Evolutionary conservation across 257 asterid genomes (phyloP), one percentile per base, ranked within the genome.

Genomic region (Solanum pinnatisectum): DNA sequence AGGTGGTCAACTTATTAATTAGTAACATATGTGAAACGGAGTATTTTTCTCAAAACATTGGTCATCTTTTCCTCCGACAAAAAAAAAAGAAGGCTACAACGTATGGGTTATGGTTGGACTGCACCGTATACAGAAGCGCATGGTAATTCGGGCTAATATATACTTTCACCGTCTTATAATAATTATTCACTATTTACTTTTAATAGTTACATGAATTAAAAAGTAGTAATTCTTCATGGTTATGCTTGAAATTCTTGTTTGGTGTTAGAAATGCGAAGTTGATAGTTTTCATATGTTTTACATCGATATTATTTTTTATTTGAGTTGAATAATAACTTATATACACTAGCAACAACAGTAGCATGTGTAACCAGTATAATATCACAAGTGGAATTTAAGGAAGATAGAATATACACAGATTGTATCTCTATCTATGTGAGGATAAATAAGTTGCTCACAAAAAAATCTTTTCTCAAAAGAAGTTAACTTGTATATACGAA

Each of bases 311-410:
- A 49, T 49, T 49, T 40, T 49, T 49, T 8, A 49, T 1, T 49
- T 49, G 22, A 49, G 60, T 5, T 49, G 22, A 49, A 49, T 15
- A 49, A 49, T 6, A 49, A 49, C 60, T 76, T 22, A 3, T 23
- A 23, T 23, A 76, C 22, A 76, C 18, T 22, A 25, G 18, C 4
- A 65, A 60, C 30, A 60, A 4, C 1, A 4, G 0, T 60, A 23
- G 30, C 30, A 60, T 23, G 11, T 22, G 27, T 60, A 60, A 5
- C 2, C 1, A 5, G 7, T 65, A 25, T 11, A 65, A 25, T 63
- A 5, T 63, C 15, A 63, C 8, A 25, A 25, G 16, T 65, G 0
- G 5, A 11, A 11, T 65, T 12, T 5, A 0, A 0, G 0, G 2
- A 65, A 25, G 18, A 0, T 25, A 25, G 3, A 11, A 65, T 65